Evolutionary conservation across 2,329 filamentous ascomycete species (phyloP).

Genomic region (Neurospora crassa): DNA sequence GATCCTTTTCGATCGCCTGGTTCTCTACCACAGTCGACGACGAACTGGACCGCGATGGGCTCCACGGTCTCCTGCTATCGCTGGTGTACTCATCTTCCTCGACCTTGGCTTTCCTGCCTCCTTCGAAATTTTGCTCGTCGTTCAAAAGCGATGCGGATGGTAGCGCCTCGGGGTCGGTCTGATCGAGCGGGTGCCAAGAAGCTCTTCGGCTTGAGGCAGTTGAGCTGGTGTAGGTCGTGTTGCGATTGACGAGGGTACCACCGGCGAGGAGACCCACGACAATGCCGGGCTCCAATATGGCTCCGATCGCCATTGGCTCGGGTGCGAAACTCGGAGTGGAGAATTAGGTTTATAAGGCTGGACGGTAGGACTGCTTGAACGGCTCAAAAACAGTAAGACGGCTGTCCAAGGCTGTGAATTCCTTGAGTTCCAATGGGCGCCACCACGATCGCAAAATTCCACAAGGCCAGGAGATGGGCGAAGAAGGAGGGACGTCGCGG

Average conservation of each 20-base stretch:
- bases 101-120: conserved; percentile 7
- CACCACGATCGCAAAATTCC: background rate
- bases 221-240: conserved; percentile 18
- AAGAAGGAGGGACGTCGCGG: background rate
- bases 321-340: background rate
- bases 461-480: background rate
- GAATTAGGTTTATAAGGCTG: background rate
- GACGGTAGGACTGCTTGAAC: background rate
- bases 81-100: conserved; percentile 12
- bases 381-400: background rate
- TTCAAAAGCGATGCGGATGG: conserved; percentile 21
- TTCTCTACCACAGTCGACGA: conserved; percentile 15
- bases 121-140: conserved; percentile 10
- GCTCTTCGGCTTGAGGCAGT: conserved; percentile 15
- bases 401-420: background rate
- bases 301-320: conserved; percentile 34
- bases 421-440: background rate
- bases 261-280: conserved; percentile 50
- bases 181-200: conserved; percentile 7
- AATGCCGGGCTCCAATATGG: conserved; percentile 51
- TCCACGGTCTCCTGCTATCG: conserved; percentile 8
- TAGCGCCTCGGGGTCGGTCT: conserved; percentile 15
- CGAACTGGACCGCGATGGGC: conserved; percentile 15
- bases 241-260: conserved; percentile 53
- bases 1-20: background rate